Conservation (phyloP, 495 filamentous ascomycete species). For the Penicillium pulvis region DNA sequence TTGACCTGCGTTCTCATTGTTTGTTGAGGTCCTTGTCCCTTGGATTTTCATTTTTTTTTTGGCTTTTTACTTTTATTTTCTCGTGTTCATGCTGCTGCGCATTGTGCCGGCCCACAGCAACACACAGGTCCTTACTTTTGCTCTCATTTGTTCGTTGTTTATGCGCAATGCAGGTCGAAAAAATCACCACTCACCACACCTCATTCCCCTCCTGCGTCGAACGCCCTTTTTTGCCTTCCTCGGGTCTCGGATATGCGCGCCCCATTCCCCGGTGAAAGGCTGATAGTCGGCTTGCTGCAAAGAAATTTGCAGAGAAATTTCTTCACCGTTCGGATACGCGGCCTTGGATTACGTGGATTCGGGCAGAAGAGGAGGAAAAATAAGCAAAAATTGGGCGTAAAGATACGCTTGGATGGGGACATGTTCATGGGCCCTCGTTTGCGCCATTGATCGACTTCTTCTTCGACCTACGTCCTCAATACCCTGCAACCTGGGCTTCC, state of each 20-base stretch:
- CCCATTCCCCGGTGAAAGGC: constrained; percentile 14
- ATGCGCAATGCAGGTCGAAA: constrained; percentile 15
- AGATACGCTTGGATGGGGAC: not conserved
- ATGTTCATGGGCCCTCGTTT: not conserved
- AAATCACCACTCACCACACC: constrained; percentile 8
- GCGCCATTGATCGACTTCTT: not conserved
- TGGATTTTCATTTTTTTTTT: not conserved
- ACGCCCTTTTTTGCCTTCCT: constrained; percentile 3
- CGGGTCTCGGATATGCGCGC: constrained; percentile 13
- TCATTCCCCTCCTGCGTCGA: constrained; percentile 13
- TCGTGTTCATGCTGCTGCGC: constrained; percentile 15
- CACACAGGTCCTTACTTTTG: constrained; percentile 11
- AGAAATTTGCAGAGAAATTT: not conserved
- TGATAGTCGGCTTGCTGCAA: constrained; percentile 11
- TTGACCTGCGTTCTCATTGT: constrained; percentile 5
- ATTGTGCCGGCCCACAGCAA: constrained; percentile 13
- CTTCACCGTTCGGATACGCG: constrained; percentile 9
- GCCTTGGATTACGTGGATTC: not conserved
- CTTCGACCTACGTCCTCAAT: not conserved
- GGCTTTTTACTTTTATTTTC: constrained; percentile 13
- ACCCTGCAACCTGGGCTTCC: constrained; percentile 3
- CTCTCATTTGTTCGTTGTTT: constrained; percentile 17
- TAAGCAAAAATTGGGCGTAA: not conserved
- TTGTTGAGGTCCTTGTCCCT: not conserved
- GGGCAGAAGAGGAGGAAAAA: not conserved